These are phyloP conservation scores for Malus sylvestris DNA, from an alignment of 306 rosid species.

Conservation along the genomic window DNA sequence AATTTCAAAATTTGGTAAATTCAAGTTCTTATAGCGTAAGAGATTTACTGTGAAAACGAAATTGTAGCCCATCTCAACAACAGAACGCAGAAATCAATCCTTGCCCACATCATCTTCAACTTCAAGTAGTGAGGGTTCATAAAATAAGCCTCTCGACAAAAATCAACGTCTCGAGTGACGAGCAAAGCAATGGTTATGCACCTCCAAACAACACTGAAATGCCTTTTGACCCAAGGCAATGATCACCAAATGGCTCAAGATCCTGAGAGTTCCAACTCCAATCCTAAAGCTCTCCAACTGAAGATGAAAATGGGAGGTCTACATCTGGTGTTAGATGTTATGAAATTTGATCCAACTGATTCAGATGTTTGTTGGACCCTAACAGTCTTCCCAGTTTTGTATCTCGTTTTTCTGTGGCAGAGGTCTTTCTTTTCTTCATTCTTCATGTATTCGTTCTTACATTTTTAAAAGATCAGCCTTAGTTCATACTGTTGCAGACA, in stretches of 20 bases:
- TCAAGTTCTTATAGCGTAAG: background rate
- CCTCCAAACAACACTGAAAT: constrained; percentile 60
- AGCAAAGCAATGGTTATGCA: constrained; percentile 67
- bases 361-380: background rate
- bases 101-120: constrained; percentile 94
- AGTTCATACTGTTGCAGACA: too few species aligned
- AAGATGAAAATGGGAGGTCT: background rate
- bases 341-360: background rate
- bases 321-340: background rate
- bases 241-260: constrained; percentile 78
- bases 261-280: constrained; percentile 55
- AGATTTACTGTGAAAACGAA: constrained; percentile 89
- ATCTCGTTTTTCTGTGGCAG: background rate
- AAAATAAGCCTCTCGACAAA: constrained; percentile 67
- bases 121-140: constrained; percentile 83
- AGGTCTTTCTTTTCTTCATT: background rate
- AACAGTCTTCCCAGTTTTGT: background rate
- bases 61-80: constrained; percentile 86
- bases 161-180: constrained; percentile 39
- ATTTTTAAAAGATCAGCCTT: background rate
- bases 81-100: constrained; percentile 81
- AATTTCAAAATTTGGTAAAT: background rate
- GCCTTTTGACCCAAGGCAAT: constrained; percentile 76
- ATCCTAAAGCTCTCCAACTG: constrained; percentile 70
- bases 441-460: background rate